Evolutionary conservation across 352 stramenopile species (phyloP), one percentile per base, ranked within the genome.

Genomic region (Pythium rishiriense): DNA sequence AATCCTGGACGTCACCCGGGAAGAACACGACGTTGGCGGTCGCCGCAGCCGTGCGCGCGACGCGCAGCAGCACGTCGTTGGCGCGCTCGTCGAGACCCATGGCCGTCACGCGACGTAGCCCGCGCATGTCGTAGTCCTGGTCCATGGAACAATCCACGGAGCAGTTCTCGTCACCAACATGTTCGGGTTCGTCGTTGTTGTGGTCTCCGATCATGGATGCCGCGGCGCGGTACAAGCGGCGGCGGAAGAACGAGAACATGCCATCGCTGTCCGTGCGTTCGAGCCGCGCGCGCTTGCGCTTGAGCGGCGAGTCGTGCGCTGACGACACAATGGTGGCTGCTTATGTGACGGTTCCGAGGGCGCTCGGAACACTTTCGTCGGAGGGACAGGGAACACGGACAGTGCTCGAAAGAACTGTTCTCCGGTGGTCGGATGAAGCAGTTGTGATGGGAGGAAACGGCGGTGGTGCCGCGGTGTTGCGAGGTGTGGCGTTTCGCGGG

Each of bases 11-110:
- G 47, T 91, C 81, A 35, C 81, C 81, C 35, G 81, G 81, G 51
- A 91, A 91, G 62, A 85, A 87, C 14, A 91, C 67, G n/a, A 88
- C 75, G 58, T 87, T 88, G 29, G 65, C 72, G 2, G 48, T 55
- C 0, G 63, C 62, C 4, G 26, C 54, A 4, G 49, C 49, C 0
- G 62, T 60, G 26, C 62, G 35, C 2, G 75, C 46, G 24, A 64
- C 37, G 15, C 68, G 75, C 11, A 90, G 28, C 58, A 79, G 73
- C 43, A 90, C 42, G 28, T 90, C 73, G 54, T 90, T 90, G 25
- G 72, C 53, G 57, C 73, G 83, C 41, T 41, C 42, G 21, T 59
- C 31, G 24, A 61, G 21, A 28, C 70, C 25, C 48, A 14, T 26
- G n/a, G 55, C 64, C 4, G 21, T 53, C 28, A 64, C 41, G 25